Evolutionary conservation across 148 eudicot genomes (phyloP).

Genomic region (Amaranthus cruentus): DNA sequence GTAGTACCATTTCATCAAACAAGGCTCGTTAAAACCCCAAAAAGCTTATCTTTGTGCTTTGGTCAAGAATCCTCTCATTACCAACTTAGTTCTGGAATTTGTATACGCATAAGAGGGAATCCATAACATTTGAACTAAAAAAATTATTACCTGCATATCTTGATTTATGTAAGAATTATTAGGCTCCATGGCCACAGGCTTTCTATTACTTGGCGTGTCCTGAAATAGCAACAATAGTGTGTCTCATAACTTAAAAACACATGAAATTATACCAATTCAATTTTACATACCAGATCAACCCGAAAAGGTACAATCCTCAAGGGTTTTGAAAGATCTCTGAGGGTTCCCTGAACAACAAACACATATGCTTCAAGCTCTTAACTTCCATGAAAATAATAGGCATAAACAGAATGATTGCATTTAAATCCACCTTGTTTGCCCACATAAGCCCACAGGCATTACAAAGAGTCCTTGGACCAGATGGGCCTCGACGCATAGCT

Average conservation of each 20-base stretch:
- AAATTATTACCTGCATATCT: constrained; percentile 11
- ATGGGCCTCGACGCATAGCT: constrained; percentile 47
- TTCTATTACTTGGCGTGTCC: constrained; percentile 29
- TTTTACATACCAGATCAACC: constrained; percentile 29
- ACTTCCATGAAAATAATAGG: not conserved
- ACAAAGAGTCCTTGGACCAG: constrained; percentile 45
- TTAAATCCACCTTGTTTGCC: constrained; percentile 39
- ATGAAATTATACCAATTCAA: not conserved
- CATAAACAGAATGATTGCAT: not conserved
- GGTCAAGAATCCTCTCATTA: not conserved
- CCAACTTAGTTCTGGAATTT: not conserved
- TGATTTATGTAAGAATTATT: constrained; percentile 19
- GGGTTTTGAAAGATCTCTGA: constrained; percentile 42
- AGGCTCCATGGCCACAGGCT: constrained; percentile 20
- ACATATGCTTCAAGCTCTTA: constrained; percentile 3
- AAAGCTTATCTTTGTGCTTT: not conserved
- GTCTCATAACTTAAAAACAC: not conserved
- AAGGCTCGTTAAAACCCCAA: not conserved
- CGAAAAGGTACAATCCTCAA: constrained; percentile 29
- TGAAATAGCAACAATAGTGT: constrained; percentile 13
- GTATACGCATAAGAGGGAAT: not conserved
- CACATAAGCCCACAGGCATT: constrained; percentile 53
- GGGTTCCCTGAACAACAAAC: constrained; percentile 34
- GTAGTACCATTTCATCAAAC: not conserved
- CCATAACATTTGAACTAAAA: not conserved